Conservation (phyloP, 352 stramenopile genomes). For the Sclerospora graminicola region DNA sequence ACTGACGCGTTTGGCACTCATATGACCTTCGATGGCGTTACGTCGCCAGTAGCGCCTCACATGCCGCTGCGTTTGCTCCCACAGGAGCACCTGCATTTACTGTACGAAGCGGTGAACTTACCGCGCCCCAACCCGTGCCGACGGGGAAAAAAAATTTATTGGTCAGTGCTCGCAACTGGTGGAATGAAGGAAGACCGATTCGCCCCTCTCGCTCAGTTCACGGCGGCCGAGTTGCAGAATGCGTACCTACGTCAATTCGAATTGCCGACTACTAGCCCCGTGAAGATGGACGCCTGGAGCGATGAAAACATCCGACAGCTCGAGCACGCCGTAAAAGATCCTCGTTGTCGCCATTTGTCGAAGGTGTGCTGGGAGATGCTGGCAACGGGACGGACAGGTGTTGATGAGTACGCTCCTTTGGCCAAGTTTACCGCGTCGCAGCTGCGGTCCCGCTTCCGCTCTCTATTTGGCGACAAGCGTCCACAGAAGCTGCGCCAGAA, state of each 20-base stretch:
- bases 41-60: slow-evolving; percentile 15
- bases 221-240: slow-evolving; percentile 54
- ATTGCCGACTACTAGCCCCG: slow-evolving; percentile 28
- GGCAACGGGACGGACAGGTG: slow-evolving; percentile 52
- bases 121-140: slow-evolving; percentile 61
- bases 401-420: slow-evolving; percentile 58
- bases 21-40: slow-evolving; percentile 20
- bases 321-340: slow-evolving; percentile 57
- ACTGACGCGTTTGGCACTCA: slow-evolving; percentile 8
- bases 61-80: slow-evolving; percentile 35
- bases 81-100: slow-evolving; percentile 39
- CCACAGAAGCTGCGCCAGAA: slow-evolving; percentile 58
- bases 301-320: slow-evolving; percentile 61
- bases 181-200: slow-evolving; percentile 63
- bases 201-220: slow-evolving; percentile 43
- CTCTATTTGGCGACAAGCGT: slow-evolving; percentile 66
- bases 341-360: slow-evolving; percentile 55
- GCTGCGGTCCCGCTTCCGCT: slow-evolving; percentile 65
- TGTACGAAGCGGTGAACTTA: slow-evolving; percentile 69
- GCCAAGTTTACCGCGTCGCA: slow-evolving; percentile 70
- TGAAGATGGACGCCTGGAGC: slow-evolving; percentile 56
- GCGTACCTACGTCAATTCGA: slow-evolving; percentile 61
- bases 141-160: slow-evolving; percentile 66
- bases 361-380: slow-evolving; percentile 79
- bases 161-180: slow-evolving; percentile 54